Percentiles rank a stretch among this genome's conserved stretches.
Evolutionary conservation across 2,329 filamentous ascomycete species (phyloP).

Genomic region (Xylariales sp.): DNA sequence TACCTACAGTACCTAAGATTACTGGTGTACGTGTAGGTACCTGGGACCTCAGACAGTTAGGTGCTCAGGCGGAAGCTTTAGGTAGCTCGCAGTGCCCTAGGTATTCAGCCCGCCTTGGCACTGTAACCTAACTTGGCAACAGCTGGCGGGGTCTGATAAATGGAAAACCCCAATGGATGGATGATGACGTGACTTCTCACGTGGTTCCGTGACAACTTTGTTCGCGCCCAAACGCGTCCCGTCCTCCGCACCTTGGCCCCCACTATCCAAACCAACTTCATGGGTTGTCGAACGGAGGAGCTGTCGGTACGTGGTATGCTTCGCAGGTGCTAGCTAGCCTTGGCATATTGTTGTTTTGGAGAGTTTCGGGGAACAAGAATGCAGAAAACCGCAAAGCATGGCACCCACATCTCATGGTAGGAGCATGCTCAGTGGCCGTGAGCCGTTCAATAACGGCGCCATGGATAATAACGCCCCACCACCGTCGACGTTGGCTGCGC

Average conservation of each 20-base stretch:
- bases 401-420: conserved; percentile 50
- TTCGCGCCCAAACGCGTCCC: conserved; percentile 35
- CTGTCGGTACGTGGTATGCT: neutral
- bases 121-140: neutral
- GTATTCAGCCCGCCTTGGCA: neutral
- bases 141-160: neutral
- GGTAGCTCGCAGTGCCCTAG: too few species aligned
- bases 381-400: conserved; percentile 37
- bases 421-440: conserved; percentile 41
- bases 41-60: too few species aligned
- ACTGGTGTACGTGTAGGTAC: too few species aligned
- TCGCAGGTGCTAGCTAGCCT: neutral
- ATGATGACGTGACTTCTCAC: conserved; percentile 24
- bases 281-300: conserved; percentile 3
- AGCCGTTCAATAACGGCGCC: conserved; percentile 41
- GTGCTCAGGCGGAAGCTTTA: too few species aligned
- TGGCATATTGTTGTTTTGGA: neutral
- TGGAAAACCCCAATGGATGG: neutral
- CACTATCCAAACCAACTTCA: conserved; percentile 17
- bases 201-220: conserved; percentile 38
- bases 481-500: conserved; percentile 87
- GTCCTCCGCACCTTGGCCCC: conserved; percentile 1
- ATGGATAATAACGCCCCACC: conserved; percentile 55
- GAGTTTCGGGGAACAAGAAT: neutral
- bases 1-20: too few species aligned